Evolutionary conservation across 164 flowering plant species (phyloP).

Genomic region (Pachysandra terminalis): DNA sequence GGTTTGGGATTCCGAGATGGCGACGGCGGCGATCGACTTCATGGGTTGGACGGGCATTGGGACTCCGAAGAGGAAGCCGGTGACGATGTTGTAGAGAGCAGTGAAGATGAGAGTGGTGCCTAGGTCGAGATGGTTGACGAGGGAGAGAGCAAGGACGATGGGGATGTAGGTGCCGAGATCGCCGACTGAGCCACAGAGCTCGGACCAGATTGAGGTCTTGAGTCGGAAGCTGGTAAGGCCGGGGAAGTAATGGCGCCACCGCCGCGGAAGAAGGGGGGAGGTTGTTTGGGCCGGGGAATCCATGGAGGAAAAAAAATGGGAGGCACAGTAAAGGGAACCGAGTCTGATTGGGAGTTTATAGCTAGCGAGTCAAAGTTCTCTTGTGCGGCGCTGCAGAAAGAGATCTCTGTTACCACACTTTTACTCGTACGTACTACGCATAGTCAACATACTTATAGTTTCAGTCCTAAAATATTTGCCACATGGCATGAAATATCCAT

Average conservation of each 20-base stretch:
- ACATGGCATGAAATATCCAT: no score
- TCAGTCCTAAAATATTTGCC: no score
- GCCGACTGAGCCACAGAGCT: slow-evolving; percentile 77
- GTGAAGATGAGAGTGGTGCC: slow-evolving; percentile 81
- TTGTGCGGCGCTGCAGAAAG: no score
- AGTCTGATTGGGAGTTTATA: no score
- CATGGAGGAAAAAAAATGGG: no score
- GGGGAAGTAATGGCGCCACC: slow-evolving; percentile 17
- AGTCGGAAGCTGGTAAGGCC: slow-evolving; percentile 33
- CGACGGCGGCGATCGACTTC: slow-evolving; percentile 59
- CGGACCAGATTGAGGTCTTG: slow-evolving; percentile 50
- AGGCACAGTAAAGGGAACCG: no score
- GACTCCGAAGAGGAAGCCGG: slow-evolving; percentile 69
- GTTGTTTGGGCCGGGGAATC: slow-evolving; percentile 5
- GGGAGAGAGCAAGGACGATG: slow-evolving; percentile 65
- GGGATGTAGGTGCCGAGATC: slow-evolving; percentile 93
- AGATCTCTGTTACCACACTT: no score
- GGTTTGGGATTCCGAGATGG: background rate
- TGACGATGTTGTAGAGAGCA: slow-evolving; percentile 67
- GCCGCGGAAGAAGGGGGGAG: slow-evolving; percentile 25
- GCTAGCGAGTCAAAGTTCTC: no score
- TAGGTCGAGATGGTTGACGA: slow-evolving; percentile 66
- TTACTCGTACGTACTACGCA: no score
- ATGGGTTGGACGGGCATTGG: slow-evolving; percentile 98
- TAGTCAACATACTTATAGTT: no score